Conservation (phyloP, 257 asterid genomes). For the Ilex aquifolium region DNA sequence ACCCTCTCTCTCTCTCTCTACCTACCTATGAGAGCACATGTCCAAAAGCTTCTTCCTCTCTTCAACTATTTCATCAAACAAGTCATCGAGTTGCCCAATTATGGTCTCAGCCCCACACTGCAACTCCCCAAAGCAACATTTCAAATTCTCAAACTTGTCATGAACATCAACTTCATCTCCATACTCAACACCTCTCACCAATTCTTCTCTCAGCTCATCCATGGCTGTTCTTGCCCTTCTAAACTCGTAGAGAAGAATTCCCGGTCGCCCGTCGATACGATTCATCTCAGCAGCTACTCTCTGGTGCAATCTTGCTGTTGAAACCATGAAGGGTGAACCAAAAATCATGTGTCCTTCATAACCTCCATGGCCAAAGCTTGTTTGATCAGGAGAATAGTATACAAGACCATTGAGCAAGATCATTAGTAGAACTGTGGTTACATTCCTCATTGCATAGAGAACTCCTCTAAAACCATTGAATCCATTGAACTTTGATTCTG, state of each 20-base stretch:
- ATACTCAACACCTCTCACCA: constrained; percentile 30
- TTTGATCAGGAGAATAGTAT: constrained; percentile 51
- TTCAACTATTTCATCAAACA: constrained; percentile 85
- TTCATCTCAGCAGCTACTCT: constrained; percentile 35
- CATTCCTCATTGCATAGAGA: constrained; percentile 64
- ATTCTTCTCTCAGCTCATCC: constrained; percentile 47
- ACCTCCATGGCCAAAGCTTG: constrained; percentile 35
- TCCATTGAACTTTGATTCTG: constrained; percentile 55
- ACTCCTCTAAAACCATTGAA: constrained; percentile 73
- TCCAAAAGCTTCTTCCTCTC: constrained; percentile 74
- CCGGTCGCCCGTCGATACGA: constrained; percentile 34
- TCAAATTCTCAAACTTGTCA: constrained; percentile 48
- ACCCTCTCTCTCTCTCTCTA: background rate
- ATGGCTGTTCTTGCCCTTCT: constrained; percentile 31
- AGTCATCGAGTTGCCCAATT: constrained; percentile 74
- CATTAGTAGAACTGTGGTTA: constrained; percentile 50
- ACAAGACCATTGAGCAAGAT: constrained; percentile 65
- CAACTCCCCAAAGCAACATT: constrained; percentile 50
- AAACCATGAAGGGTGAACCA: constrained; percentile 35
- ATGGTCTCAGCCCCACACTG: constrained; percentile 63
- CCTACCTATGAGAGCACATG: constrained; percentile 64
- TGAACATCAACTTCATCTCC: constrained; percentile 25
- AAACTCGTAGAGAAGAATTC: constrained; percentile 56
- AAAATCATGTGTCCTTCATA: constrained; percentile 30
- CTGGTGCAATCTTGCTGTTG: constrained; percentile 55